Percentiles rank a stretch among this genome's conserved stretches.
These are phyloP conservation scores for Nemophila menziesii DNA, from an alignment of 257 asterid species.

Conservation along the genomic window DNA sequence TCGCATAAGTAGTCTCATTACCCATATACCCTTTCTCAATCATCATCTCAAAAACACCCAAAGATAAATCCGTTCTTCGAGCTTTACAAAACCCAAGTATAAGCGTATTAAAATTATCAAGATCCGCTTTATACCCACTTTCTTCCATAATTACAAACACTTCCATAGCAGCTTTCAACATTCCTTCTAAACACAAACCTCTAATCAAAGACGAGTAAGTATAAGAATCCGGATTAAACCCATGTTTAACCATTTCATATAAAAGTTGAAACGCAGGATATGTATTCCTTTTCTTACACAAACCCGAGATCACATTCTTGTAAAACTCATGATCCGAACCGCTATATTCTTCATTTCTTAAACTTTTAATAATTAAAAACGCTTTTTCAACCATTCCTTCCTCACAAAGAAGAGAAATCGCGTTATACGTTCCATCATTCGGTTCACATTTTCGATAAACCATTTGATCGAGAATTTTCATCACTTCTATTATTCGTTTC, in stretches of 20 bases:
- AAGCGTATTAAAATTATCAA: conserved; percentile 55
- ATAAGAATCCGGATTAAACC: conserved; percentile 64
- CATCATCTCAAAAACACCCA: conserved; percentile 49
- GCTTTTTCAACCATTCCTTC: conserved; percentile 64
- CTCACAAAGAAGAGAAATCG: conserved; percentile 57
- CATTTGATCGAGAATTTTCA: conserved; percentile 53
- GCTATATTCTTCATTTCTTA: conserved; percentile 41
- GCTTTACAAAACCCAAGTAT: conserved; percentile 78
- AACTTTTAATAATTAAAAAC: conserved; percentile 39
- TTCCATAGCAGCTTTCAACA: conserved; percentile 57
- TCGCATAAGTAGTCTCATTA: conserved; percentile 62
- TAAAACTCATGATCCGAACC: conserved; percentile 38
- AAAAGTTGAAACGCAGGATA: conserved; percentile 56
- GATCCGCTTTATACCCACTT: conserved; percentile 39
- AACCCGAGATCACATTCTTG: conserved; percentile 41
- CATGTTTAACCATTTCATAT: conserved; percentile 39
- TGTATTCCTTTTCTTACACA: conserved; percentile 69
- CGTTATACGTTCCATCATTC: conserved; percentile 70
- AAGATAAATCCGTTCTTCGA: conserved; percentile 49
- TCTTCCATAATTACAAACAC: conserved; percentile 49
- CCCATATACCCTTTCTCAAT: conserved; percentile 54
- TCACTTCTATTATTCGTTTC: conserved; percentile 41
- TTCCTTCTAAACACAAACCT: conserved; percentile 68
- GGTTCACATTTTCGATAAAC: conserved; percentile 36
- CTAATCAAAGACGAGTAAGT: conserved; percentile 70